Base-by-base conservation (phyloP, 2,329 filamentous ascomycete genomes). In the Epichloe scottii region DNA sequence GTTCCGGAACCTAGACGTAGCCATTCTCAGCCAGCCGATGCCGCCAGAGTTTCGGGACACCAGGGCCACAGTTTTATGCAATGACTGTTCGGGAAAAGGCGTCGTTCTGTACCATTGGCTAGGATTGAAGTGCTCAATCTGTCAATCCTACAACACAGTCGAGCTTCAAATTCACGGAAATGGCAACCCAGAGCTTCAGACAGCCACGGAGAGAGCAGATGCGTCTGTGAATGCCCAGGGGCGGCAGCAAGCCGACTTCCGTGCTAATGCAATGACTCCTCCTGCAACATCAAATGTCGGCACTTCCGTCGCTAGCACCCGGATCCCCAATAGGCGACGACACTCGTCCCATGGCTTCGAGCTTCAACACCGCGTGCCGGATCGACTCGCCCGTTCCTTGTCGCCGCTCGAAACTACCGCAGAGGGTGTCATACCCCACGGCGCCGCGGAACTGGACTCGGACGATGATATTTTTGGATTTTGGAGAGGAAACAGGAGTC, bases 71-170 rank as follows among this genome's bases (percentile, higher is more conserved):
- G 81, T 97, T 47, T 81, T 90, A 55, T 98, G 93, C 68, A 97
- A 98, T 64, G 93, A 98, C 68, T 98, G 93, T 68, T 87, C 84
- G 44, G 86, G 87, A 12, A 90, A 89, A 63, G 90, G 85, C 54
- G 85, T 86, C 21, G 89, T 93, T 21, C 78, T 79, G 33, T 98
- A 94, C 63, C 93, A 98, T 68, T 98, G 93, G 89, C 73, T 97
- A 4, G 93, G 93, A 0, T 73, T 95, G 44, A 95, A 95, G 67
- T 98, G 93, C 64, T 82, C 76, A 14, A 79, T 84, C 37, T 87
- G 83, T 61, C 71, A 75, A 41, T 85, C 82, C 3, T 87, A 85
- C 60, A 87, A 87, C 60, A 87, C 83, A 0, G 78, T 77, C 15
- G 78, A 85, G 59, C 66, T 85, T 26, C 78, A 78, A 51, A 78